These are phyloP conservation scores for Zelonia costaricensis DNA, from an alignment of 208 protist genomes.

Conservation along the genomic window DNA sequence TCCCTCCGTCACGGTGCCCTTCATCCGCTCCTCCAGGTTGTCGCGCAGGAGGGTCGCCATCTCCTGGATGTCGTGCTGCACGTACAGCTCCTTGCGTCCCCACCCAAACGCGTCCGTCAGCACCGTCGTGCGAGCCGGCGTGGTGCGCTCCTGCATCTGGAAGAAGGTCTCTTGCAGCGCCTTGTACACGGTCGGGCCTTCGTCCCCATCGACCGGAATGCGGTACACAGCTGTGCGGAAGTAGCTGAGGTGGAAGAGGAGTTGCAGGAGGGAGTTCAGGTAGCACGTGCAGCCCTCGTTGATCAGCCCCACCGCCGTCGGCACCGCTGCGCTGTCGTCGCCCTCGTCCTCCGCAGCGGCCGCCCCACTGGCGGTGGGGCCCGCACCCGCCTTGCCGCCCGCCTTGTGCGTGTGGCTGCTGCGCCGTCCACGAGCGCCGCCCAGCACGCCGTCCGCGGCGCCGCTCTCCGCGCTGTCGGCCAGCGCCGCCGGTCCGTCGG, in stretches of 20 bases:
- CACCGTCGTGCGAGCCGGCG: conserved; percentile 65
- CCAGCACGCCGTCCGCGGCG: not conserved
- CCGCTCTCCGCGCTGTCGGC: not conserved
- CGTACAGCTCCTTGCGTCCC: conserved; percentile 68
- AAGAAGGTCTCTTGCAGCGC: conserved; percentile 88
- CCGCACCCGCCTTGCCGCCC: not conserved
- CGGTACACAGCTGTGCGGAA: conserved; percentile 87
- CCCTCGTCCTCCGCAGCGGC: not conserved
- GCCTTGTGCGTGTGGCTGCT: not conserved
- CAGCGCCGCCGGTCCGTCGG: not conserved
- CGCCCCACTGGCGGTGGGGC: not conserved
- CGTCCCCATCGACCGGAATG: conserved; percentile 54
- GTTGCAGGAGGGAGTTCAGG: conserved; percentile 90
- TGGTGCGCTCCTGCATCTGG: conserved; percentile 79
- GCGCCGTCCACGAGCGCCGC: not conserved
- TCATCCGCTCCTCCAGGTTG: conserved; percentile 90
- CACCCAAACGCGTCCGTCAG: conserved; percentile 93
- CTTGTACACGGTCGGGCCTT: conserved; percentile 43
- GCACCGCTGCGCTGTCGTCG: not conserved
- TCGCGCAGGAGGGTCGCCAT: conserved; percentile 87
- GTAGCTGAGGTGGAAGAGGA: conserved; percentile 84
- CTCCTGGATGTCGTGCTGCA: conserved; percentile 94
- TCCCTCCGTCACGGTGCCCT: conserved; percentile 84
- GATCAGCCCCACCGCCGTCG: conserved; percentile 64
- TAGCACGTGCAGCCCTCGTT: conserved; percentile 94